Evolutionary conservation across 805 yeast genomes (phyloP).

Genomic region (Candida michaelii): DNA sequence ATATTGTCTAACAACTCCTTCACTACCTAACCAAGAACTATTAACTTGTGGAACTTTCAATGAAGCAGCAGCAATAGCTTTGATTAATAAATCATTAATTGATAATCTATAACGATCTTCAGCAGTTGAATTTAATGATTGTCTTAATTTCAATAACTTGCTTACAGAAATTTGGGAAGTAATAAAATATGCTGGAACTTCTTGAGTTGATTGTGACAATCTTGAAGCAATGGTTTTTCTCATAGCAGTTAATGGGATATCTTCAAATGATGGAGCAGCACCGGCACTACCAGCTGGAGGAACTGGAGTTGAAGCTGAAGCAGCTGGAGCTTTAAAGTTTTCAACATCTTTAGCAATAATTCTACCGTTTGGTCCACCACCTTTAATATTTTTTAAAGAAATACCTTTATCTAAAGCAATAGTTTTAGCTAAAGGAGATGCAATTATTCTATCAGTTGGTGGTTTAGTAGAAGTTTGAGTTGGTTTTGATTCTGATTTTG

Average conservation of each 20-base stretch:
- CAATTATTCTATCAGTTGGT: conserved; percentile 71
- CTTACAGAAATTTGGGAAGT: conserved; percentile 84
- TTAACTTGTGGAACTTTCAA: conserved; percentile 91
- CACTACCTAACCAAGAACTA: conserved; percentile 86
- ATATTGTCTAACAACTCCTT: conserved; percentile 91
- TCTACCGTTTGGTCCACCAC: conserved; percentile 95
- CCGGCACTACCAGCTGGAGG: conserved; percentile 44
- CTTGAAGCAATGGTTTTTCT: conserved; percentile 92
- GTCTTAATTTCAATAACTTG: conserved; percentile 88
- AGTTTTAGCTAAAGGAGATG: conserved; percentile 93
- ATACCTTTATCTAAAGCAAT: conserved; percentile 92
- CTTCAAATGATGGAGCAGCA: conserved; percentile 63
- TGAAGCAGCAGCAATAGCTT: conserved; percentile 91
- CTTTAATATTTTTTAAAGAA: conserved; percentile 78
- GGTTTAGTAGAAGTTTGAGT: conserved; percentile 36
- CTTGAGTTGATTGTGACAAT: conserved; percentile 79
- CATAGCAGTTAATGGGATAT: conserved; percentile 86
- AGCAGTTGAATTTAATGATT: conserved; percentile 79
- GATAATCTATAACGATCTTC: conserved; percentile 88
- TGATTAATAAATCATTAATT: conserved; percentile 89
- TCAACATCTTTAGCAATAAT: conserved; percentile 90
- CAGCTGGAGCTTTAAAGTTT: conserved; percentile 51
- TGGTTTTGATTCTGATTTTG: conserved; percentile 19
- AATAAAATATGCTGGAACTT: conserved; percentile 89
- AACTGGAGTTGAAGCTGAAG: conserved; percentile 35